Evolutionary conservation across 345 rosid genomes (phyloP), one percentile per base, ranked within the genome.

Genomic region (Geranium brycei): DNA sequence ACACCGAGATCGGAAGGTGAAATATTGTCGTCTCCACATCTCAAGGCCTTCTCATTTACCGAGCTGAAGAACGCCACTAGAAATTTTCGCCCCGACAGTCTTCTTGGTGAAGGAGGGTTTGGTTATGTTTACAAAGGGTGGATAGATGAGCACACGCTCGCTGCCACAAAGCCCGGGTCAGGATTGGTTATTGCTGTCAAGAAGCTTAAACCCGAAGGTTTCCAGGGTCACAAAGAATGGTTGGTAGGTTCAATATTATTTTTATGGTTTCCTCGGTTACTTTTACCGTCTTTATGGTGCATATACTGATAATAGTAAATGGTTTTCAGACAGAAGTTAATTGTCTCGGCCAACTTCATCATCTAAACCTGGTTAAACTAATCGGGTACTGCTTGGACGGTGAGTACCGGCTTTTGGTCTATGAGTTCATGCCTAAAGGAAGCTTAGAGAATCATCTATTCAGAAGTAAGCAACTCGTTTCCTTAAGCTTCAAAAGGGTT

Each of bases 161-260:
- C 80, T 17, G 85, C 99, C 73, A 76, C 91, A 1, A 88, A 62
- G 73, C 92, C 99, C 19, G 97, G 97, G 62, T 87, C 87, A 1
- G 95, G 99, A 66, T 80, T 90, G 74, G 99, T 93, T 59, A 88
- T 93, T 51, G 99, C 99, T 47, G 99, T 88, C 60, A 93, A 93
- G 84, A 90, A 81, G 71, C 95, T 93, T 57, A 93, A 88, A 72
- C 85, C 91, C 61, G 97, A 93, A 77, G 99, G 99, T 12, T 86
- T 83, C 75, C 99, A 93, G 72, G 99, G 99, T 59, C 99, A 93
- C 79, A 89, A 93, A 70, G 99, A 93, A 83, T 93, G 99, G 99
- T 60, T 93, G 97, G 99, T 93, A 71, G 41, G 74, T 81, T 61
- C 51, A 14, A 0, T 68, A 53, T 72, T 10, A 47, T 6, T 57